Percentiles rank a stretch among this genome's conserved stretches.
Evolutionary conservation across 768 basidiomycete species (phyloP).

Genomic region (Trametes villosa): DNA sequence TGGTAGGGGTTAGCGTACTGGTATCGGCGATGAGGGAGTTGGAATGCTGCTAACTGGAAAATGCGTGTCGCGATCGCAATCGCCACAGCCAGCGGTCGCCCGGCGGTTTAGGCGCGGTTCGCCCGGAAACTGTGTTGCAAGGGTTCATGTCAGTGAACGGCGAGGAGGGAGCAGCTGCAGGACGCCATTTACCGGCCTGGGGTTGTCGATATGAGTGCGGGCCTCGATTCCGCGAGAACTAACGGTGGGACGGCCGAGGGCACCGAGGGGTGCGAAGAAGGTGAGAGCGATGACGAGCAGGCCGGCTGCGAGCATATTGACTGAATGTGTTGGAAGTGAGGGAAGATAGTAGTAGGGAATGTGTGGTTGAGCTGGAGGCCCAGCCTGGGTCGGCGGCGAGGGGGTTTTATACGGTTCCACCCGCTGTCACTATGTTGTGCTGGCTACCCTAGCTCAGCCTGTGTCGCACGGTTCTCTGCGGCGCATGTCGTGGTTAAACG

Average conservation of each 20-base stretch:
- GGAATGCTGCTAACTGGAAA: no score
- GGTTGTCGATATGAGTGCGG: background rate
- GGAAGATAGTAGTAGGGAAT: background rate
- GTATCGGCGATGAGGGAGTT: no score
- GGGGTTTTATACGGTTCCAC: background rate
- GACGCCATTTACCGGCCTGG: background rate
- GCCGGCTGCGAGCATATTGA: slow-evolving; percentile 15
- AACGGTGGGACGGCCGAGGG: background rate
- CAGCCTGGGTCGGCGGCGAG: background rate
- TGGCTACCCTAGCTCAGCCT: no score
- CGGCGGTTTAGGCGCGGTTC: no score
- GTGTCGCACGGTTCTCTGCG: no score
- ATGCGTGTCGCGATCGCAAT: no score
- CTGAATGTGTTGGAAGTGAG: background rate
- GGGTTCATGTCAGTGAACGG: no score
- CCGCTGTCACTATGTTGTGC: background rate
- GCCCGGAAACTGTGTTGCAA: no score
- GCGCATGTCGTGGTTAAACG: no score
- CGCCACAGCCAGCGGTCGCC: no score
- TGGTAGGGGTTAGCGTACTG: no score
- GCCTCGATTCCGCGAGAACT: background rate
- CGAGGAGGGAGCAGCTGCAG: no score
- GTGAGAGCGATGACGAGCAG: slow-evolving; percentile 6
- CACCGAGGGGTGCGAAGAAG: slow-evolving; percentile 1
- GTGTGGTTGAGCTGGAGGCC: background rate